Evolutionary conservation across 345 rosid species (phyloP).

Genomic region (Citrus cavaleriei): DNA sequence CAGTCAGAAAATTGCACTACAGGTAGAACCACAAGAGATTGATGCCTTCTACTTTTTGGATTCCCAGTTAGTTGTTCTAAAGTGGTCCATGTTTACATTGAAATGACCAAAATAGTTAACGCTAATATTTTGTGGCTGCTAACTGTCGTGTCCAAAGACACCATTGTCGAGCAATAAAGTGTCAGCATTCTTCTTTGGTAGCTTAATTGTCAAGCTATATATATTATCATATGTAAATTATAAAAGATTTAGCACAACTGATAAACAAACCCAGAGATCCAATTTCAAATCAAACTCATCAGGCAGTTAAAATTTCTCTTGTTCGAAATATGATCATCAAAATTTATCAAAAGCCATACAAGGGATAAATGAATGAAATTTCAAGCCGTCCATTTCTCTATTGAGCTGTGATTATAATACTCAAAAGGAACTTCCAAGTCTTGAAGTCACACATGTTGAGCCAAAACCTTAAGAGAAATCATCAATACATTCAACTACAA

Average conservation of each 20-base stretch:
- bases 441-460: not conserved
- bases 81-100: conserved; percentile 10
- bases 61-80: not conserved
- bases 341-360: not conserved
- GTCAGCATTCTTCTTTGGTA: not conserved
- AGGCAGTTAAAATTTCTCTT: not conserved
- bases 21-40: conserved; percentile 1
- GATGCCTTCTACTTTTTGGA: not conserved
- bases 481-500: not conserved
- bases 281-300: not conserved
- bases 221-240: not conserved
- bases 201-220: conserved; percentile 9
- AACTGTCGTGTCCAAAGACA: conserved; percentile 1
- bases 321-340: not conserved
- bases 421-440: not conserved
- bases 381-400: not conserved
- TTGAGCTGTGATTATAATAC: not conserved
- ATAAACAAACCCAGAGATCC: not conserved
- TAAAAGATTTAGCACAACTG: not conserved
- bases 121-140: conserved; percentile 8
- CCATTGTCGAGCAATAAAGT: not conserved
- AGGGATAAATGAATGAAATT: not conserved
- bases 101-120: not conserved
- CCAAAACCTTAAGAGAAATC: not conserved
- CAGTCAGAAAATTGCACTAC: not conserved